Conservation (phyloP, 257 asterid species). For the Dorcoceras hygrometricum region DNA sequence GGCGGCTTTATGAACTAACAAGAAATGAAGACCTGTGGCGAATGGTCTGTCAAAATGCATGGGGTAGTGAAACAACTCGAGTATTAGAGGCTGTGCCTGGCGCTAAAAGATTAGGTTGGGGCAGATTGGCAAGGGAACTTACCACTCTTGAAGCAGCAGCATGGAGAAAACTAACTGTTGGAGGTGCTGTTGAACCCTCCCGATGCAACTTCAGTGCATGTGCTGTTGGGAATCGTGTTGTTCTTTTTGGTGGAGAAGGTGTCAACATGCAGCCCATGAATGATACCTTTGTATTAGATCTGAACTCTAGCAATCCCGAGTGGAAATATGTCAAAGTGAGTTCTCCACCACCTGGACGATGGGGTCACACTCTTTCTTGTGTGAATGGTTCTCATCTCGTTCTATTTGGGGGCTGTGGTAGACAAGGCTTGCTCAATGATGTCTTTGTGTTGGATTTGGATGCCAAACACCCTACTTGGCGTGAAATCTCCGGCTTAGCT, state of each 20-base stretch:
- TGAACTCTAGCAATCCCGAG: constrained; percentile 71
- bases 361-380: constrained; percentile 98
- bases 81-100: constrained; percentile 74
- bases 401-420: constrained; percentile 92
- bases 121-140: constrained; percentile 82
- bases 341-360: constrained; percentile 91
- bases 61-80: constrained; percentile 83
- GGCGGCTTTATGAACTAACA: constrained; percentile 61
- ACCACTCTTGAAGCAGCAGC: constrained; percentile 93
- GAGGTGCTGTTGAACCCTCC: constrained; percentile 88
- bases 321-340: constrained; percentile 82
- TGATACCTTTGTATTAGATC: constrained; percentile 83
- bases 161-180: constrained; percentile 82
- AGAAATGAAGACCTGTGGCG: constrained; percentile 84
- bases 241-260: constrained; percentile 95
- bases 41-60: constrained; percentile 88
- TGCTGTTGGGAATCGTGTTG: constrained; percentile 90
- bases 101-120: constrained; percentile 83
- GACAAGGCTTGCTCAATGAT: constrained; percentile 87
- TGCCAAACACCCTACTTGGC: constrained; percentile 84
- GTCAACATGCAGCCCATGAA: constrained; percentile 97
- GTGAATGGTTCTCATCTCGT: constrained; percentile 86
- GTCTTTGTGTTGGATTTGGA: constrained; percentile 89
- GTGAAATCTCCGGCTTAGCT: constrained; percentile 85
- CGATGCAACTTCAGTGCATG: constrained; percentile 98